Evolutionary conservation across 2,329 filamentous ascomycete species (phyloP).

Genomic region (Fusarium tupiense): DNA sequence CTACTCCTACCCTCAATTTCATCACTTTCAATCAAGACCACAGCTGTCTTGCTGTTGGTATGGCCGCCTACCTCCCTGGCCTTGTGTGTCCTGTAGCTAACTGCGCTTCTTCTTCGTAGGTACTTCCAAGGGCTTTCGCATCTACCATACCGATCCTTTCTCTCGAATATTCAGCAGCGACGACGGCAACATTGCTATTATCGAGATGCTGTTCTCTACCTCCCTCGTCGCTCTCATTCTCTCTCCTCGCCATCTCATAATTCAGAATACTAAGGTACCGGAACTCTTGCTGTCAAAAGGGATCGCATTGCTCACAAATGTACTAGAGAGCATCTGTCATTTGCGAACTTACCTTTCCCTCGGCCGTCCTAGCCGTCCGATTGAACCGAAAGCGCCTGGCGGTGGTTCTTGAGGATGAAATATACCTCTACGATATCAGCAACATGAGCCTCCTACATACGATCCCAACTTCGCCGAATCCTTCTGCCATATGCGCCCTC

Average conservation of each 20-base stretch:
- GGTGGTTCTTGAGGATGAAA: constrained; percentile 93
- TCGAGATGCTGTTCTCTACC: constrained; percentile 99
- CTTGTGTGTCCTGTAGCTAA: constrained; percentile 12
- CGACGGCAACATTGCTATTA: constrained; percentile 92
- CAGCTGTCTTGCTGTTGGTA: constrained; percentile 94
- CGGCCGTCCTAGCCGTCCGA: constrained; percentile 92
- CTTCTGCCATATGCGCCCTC: constrained; percentile 88
- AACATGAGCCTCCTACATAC: constrained; percentile 97
- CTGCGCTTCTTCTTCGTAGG: constrained; percentile 58
- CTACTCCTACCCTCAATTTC: constrained; percentile 86
- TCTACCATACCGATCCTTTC: constrained; percentile 97
- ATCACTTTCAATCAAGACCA: constrained; percentile 99
- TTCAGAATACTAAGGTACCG: constrained; percentile 93
- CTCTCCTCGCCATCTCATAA: constrained; percentile 90
- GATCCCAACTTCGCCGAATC: constrained; percentile 93
- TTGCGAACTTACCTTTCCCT: constrained; percentile 98
- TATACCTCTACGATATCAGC: constrained; percentile 98
- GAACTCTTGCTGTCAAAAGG: background rate
- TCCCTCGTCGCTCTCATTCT: constrained; percentile 94
- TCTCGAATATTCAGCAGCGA: constrained; percentile 93
- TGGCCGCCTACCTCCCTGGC: constrained; percentile 46
- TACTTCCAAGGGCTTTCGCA: constrained; percentile 92
- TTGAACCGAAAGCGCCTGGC: constrained; percentile 94
- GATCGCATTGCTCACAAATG: constrained; percentile 26
- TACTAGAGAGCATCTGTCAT: constrained; percentile 78